Conservation (phyloP, 2,329 filamentous ascomycete species). For the Aschersonia sp. region DNA sequence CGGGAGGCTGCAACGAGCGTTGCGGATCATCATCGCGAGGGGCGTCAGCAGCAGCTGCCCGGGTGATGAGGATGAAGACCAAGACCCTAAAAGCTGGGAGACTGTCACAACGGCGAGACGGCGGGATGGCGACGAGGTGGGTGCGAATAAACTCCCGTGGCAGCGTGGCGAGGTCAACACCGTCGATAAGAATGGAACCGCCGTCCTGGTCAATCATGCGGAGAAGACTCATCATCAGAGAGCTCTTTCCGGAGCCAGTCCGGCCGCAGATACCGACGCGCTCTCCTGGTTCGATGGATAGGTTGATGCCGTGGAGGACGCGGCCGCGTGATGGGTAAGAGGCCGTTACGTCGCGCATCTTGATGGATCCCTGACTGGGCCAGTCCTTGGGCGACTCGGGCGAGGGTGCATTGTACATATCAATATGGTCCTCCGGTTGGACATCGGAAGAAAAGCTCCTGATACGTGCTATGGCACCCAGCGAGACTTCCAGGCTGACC, state of each 20-base stretch:
- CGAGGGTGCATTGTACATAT: conserved; percentile 7
- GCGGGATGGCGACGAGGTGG: conserved; percentile 17
- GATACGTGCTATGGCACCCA: conserved; percentile 13
- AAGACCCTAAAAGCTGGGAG: too few relatives aligned
- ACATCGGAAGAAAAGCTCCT: conserved; percentile 11
- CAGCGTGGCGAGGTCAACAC: conserved; percentile 17
- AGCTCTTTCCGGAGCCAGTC: conserved; percentile 20
- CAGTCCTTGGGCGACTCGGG: conserved; percentile 6
- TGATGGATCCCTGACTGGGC: conserved; percentile 12
- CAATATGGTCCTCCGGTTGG: conserved; percentile 8
- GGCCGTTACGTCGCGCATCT: conserved; percentile 14
- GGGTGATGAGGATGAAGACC: too few relatives aligned
- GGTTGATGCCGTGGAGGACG: conserved; percentile 13
- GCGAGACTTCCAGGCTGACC: conserved; percentile 12
- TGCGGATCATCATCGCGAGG: too few relatives aligned
- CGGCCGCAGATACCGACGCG: conserved; percentile 29
- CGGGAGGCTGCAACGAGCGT: too few relatives aligned
- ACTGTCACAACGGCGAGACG: too few relatives aligned
- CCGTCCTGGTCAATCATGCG: conserved; percentile 27
- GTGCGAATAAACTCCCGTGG: conserved; percentile 10
- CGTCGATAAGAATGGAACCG: conserved; percentile 30
- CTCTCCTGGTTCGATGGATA: conserved; percentile 16
- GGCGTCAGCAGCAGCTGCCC: too few relatives aligned
- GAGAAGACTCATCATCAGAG: conserved; percentile 26
- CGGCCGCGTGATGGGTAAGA: conserved; percentile 10